These are phyloP conservation scores for Henckelia pumila DNA, from an alignment of 257 asterid species.

Conservation along the genomic window DNA sequence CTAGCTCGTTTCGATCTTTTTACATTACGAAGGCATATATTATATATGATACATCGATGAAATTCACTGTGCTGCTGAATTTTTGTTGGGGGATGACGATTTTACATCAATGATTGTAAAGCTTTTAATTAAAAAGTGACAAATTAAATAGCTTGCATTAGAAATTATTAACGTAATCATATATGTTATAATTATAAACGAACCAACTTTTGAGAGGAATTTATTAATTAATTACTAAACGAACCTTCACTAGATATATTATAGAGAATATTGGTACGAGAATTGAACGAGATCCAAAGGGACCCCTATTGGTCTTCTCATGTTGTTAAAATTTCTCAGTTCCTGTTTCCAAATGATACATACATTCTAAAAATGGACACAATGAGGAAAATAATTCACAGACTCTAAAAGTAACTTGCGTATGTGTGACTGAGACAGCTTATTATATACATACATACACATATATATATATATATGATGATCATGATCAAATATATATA, in stretches of 20 bases:
- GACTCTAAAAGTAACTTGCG: too few species aligned
- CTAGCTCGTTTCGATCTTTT: not conserved
- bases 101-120: too few species aligned
- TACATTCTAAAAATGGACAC: not conserved
- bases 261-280: slow-evolving; percentile 19
- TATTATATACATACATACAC: too few species aligned
- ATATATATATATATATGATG: too few species aligned
- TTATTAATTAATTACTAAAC: not conserved
- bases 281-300: slow-evolving; percentile 5
- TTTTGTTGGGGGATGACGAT: too few species aligned
- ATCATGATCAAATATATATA: too few species aligned
- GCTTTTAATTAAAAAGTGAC: not conserved
- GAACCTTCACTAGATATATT: slow-evolving; percentile 20
- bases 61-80: not conserved
- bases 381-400: too few species aligned
- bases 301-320: slow-evolving; percentile 8
- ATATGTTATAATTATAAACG: too few species aligned
- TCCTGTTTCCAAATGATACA: not conserved
- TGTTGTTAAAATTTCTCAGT: not conserved
- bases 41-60: slow-evolving; percentile 2
- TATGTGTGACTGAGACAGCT: too few species aligned
- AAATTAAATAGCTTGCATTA: not conserved
- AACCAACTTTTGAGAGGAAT: not conserved
- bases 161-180: not conserved
- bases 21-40: not conserved